These are phyloP conservation scores for Nidularia sp. DNA, from an alignment of 768 basidiomycete species.

Conservation along the genomic window DNA sequence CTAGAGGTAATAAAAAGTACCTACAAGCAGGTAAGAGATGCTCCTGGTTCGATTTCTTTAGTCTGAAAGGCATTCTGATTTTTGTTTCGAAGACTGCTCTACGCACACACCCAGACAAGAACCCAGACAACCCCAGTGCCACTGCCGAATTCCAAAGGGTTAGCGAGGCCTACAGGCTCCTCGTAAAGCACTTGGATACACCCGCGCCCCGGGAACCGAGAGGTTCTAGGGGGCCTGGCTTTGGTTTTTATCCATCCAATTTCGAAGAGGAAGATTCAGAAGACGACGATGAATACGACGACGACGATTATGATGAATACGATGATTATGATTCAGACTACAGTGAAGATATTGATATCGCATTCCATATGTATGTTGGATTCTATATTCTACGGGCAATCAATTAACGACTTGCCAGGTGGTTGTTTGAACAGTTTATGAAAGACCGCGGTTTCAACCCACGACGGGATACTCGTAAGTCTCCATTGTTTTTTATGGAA, in stretches of 20 bases:
- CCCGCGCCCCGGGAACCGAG: background rate
- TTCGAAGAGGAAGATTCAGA: slow-evolving; percentile 21
- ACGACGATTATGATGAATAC: slow-evolving; percentile 29
- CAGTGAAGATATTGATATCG: slow-evolving; percentile 22
- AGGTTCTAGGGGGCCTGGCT: too few relatives aligned
- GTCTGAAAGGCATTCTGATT: background rate
- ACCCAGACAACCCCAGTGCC: slow-evolving; percentile 58
- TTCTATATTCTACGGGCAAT: background rate
- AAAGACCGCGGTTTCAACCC: slow-evolving; percentile 17
- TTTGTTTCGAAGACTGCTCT: slow-evolving; percentile 46
- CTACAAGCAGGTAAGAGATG: slow-evolving; percentile 58
- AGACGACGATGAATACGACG: slow-evolving; percentile 26
- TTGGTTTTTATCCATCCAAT: slow-evolving; percentile 1
- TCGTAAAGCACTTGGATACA: slow-evolving; percentile 51
- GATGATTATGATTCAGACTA: slow-evolving; percentile 27
- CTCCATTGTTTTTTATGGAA: background rate
- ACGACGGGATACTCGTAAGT: background rate
- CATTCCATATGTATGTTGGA: background rate
- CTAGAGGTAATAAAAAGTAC: slow-evolving; percentile 62
- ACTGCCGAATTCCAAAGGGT: slow-evolving; percentile 68
- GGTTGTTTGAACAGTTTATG: slow-evolving; percentile 42
- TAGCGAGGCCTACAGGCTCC: slow-evolving; percentile 61
- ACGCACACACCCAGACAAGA: slow-evolving; percentile 75
- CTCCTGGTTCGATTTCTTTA: background rate
- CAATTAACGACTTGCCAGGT: slow-evolving; percentile 3